These are phyloP conservation scores for Carnegiea gigantea DNA, from an alignment of 179 eudicot genomes.

Conservation along the genomic window DNA sequence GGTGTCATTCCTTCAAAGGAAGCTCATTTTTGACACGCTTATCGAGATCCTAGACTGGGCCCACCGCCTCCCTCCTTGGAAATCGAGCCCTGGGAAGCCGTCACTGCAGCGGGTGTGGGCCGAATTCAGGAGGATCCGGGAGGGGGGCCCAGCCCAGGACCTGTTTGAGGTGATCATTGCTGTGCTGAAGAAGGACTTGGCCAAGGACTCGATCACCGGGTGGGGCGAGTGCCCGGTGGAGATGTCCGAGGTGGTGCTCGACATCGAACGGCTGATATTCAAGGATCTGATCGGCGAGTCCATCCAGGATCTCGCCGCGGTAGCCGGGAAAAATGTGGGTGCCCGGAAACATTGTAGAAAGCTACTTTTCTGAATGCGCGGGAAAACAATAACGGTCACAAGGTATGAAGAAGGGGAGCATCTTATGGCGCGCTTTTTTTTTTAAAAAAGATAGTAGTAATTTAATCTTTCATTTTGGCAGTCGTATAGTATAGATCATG, in stretches of 20 bases:
- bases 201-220: constrained; percentile 43
- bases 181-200: constrained; percentile 63
- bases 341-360: constrained; percentile 53
- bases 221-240: constrained; percentile 65
- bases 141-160: constrained; percentile 44
- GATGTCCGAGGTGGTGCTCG: constrained; percentile 62
- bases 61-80: constrained; percentile 63
- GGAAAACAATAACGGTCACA: constrained; percentile 19
- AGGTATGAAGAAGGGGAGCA: constrained; percentile 5
- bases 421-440: constrained; percentile 35
- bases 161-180: constrained; percentile 57
- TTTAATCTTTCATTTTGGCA: not conserved
- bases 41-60: constrained; percentile 57
- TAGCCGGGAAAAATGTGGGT: constrained; percentile 32
- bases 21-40: constrained; percentile 60
- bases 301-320: constrained; percentile 56
- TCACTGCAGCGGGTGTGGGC: constrained; percentile 45
- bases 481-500: constrained; percentile 2
- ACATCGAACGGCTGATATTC: constrained; percentile 72
- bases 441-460: not conserved
- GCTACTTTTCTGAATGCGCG: constrained; percentile 56
- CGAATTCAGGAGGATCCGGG: constrained; percentile 50
- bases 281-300: constrained; percentile 74
- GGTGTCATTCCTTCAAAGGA: constrained; percentile 52
- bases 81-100: constrained; percentile 18